A percentile compares a stretch with the other conserved stretches of the same genome.
phyloP scores from a whole-genome alignment of 306 rosid genomes.

The Neltuma alba region DNA sequence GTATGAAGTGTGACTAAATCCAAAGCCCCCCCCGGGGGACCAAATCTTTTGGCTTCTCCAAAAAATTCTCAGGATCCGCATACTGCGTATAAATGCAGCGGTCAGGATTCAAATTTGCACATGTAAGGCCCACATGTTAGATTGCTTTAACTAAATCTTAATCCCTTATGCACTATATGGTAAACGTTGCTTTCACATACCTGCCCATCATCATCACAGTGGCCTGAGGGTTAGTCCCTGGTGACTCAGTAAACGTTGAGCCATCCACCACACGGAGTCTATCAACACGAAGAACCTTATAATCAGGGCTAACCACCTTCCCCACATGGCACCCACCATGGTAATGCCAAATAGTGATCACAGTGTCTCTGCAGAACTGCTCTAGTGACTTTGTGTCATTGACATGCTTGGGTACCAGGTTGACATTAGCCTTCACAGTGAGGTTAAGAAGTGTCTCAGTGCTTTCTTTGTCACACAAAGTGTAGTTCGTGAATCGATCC shows the following conservation, averaged over 20 bases:
- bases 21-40: too few species aligned
- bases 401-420: conserved; percentile 67
- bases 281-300: conserved; percentile 75
- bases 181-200: conserved; percentile 39
- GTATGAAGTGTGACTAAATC: neutral
- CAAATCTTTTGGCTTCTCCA: too few species aligned
- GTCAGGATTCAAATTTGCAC: neutral
- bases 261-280: conserved; percentile 85
- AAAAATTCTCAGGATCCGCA: too few species aligned
- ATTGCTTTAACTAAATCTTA: neutral
- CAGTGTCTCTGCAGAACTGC: conserved; percentile 89
- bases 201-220: conserved; percentile 99
- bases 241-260: conserved; percentile 76
- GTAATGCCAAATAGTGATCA: conserved; percentile 95
- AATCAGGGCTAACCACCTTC: conserved; percentile 60
- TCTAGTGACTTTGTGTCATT: conserved; percentile 76
- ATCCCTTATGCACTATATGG: neutral
- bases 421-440: conserved; percentile 71
- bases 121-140: neutral
- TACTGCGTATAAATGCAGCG: neutral
- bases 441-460: conserved; percentile 71
- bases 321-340: conserved; percentile 96
- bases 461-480: conserved; percentile 45
- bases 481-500: conserved; percentile 61
- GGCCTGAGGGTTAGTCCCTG: conserved; percentile 96